Evolutionary conservation across 345 rosid species (phyloP).

Genomic region (Balakata baccata): DNA sequence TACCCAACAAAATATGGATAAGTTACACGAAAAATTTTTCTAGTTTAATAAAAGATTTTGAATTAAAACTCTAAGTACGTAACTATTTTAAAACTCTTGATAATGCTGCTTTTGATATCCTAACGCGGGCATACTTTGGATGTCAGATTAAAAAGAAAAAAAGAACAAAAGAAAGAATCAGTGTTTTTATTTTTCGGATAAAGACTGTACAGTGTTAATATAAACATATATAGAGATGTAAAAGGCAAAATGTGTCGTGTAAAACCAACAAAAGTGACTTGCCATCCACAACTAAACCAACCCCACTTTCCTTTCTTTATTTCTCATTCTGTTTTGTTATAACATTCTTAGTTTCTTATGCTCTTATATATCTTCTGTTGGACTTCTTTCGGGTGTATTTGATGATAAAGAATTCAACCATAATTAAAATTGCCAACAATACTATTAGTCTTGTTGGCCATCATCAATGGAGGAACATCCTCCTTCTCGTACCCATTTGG

Average conservation of each 20-base stretch:
- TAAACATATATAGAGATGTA: background rate
- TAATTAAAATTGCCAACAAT: background rate
- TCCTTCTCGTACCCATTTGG: slow-evolving; percentile 1
- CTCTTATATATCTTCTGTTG: slow-evolving; percentile 43
- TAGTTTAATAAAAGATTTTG: no score
- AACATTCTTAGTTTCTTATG: slow-evolving; percentile 7
- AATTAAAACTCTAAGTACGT: no score
- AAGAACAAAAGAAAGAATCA: no score
- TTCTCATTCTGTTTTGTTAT: slow-evolving; percentile 30
- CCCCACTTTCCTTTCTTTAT: slow-evolving; percentile 28
- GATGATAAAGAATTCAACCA: slow-evolving; percentile 23
- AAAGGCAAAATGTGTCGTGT: slow-evolving; percentile 51
- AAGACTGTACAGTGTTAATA: slow-evolving; percentile 19
- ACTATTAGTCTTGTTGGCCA: background rate
- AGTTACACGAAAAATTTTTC: no score
- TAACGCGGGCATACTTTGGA: no score
- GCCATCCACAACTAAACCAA: slow-evolving; percentile 60
- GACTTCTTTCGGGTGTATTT: slow-evolving; percentile 33
- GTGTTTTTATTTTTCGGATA: background rate
- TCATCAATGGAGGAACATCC: slow-evolving; percentile 16
- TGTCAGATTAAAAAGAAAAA: no score
- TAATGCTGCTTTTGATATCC: no score
- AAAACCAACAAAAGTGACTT: slow-evolving; percentile 76
- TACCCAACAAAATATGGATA: no score
- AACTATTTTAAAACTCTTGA: no score